Evolutionary conservation across 176 grass and related monocot species (phyloP), one percentile per base, ranked within the genome.

Genomic region (Musa beccarii): DNA sequence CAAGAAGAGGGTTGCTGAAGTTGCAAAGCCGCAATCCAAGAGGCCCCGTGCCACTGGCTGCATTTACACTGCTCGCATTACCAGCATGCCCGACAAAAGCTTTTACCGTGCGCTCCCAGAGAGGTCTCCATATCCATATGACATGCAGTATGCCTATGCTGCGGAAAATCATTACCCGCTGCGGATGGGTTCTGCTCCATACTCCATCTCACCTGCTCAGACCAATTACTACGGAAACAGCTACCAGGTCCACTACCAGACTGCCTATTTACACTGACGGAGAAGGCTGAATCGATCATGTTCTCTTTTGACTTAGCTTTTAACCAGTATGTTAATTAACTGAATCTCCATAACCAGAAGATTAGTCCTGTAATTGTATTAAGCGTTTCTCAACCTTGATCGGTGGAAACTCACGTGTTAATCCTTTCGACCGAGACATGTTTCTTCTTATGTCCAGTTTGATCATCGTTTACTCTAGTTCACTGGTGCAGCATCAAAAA

Each of bases 1-100:
- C 84, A 98, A 98, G 81, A 84, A 90, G 57, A 84, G 95, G 59
- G 84, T 88, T 24, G 86, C 82, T 72, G 95, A 98, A 83, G 90
- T 86, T 17, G 79, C 90, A 0, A 98, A 98, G 68, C 95, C 95
- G n/a, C 94, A 94, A 74, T 91, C 90, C 16, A 98, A 98, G 75
- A 78, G 95, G 59, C 86, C 86, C 51, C 88, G 95, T 14, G 95
- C 88, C 51, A 89, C 80, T 52, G 95, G 90, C 54, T 84, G 80
- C 0, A 76, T 85, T 26, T 91, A 87, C 63, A 59, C 86, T 2
- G 64, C 86, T 43, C 88, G 83, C 76, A 67, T 90, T 20, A 75
- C 83, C 14, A 57, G 81, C 49, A 89, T 86, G 55, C 34, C 82
- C 15, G 90, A 98, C 23, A 98, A 84, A 43, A 77, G 49, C 59